Conservation (phyloP, 148 eudicot genomes). For the Rhododendron kiyosumense region DNA sequence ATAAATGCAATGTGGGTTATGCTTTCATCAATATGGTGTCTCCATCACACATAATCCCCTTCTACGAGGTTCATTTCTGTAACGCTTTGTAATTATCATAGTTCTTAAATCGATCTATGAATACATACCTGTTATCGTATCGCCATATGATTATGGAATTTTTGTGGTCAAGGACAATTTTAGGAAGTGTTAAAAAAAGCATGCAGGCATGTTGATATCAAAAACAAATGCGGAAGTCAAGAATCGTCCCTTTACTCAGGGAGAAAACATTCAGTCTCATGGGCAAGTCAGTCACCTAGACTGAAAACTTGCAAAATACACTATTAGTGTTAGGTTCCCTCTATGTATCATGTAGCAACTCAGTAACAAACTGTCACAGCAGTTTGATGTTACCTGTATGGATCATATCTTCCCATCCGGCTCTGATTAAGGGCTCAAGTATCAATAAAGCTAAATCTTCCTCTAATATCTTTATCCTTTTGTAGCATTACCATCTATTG, state of each 20-base stretch:
- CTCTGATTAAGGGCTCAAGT: not conserved
- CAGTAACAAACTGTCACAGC: not conserved
- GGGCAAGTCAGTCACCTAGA: not conserved
- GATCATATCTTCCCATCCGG: not conserved
- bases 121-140: not conserved
- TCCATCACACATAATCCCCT: slow-evolving; percentile 46
- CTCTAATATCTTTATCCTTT: not conserved
- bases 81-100: not conserved
- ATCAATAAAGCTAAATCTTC: not conserved
- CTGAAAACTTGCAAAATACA: not conserved
- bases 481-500: not conserved
- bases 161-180: not conserved
- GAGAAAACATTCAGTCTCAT: not conserved
- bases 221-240: not conserved
- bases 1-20: slow-evolving; percentile 63
- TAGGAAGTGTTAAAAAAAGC: not conserved
- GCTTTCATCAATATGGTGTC: slow-evolving; percentile 65
- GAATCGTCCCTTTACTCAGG: not conserved
- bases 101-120: not conserved
- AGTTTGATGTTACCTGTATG: not conserved
- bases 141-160: not conserved
- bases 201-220: not conserved
- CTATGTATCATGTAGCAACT: not conserved
- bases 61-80: slow-evolving; percentile 35
- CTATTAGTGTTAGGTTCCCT: not conserved